These are phyloP conservation scores for Castanopsis chinensis DNA, from an alignment of 306 rosid species.

Conservation along the genomic window DNA sequence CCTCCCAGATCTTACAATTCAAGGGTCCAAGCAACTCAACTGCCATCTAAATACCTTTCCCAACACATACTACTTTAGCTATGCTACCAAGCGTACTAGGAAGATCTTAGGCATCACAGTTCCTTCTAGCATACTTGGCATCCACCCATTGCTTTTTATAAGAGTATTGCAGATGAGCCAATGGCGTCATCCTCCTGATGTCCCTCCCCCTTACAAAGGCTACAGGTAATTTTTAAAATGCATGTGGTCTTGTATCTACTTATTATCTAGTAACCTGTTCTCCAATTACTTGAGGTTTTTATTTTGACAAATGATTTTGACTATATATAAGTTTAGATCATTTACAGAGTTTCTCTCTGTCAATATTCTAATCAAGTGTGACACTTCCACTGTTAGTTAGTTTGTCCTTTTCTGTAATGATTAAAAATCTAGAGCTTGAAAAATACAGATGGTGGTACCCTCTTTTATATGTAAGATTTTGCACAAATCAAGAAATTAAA, in stretches of 20 bases:
- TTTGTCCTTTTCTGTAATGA: background rate
- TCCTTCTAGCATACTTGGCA: constrained; percentile 74
- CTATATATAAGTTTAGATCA: background rate
- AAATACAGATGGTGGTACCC: background rate
- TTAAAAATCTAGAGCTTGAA: too few relatives aligned
- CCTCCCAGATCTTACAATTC: constrained; percentile 96
- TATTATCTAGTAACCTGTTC: background rate
- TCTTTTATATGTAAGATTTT: background rate
- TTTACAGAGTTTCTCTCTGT: background rate
- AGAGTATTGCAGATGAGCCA: constrained; percentile 93
- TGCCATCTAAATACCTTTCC: constrained; percentile 61
- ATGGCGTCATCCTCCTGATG: constrained; percentile 90
- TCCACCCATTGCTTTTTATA: constrained; percentile 82
- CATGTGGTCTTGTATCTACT: constrained; percentile 2
- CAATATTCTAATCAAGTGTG: background rate
- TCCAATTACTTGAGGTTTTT: background rate
- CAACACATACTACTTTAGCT: constrained; percentile 88
- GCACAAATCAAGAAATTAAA: background rate
- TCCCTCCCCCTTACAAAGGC: constrained; percentile 82
- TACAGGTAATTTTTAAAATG: constrained; percentile 55
- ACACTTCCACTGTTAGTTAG: background rate
- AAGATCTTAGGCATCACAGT: constrained; percentile 71
- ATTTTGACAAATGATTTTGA: background rate
- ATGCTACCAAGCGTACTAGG: constrained; percentile 84
- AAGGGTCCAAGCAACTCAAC: constrained; percentile 77